These are phyloP conservation scores for Sporisorium scitamineum DNA, from an alignment of 1,284 basidiomycete species.

Conservation along the genomic window DNA sequence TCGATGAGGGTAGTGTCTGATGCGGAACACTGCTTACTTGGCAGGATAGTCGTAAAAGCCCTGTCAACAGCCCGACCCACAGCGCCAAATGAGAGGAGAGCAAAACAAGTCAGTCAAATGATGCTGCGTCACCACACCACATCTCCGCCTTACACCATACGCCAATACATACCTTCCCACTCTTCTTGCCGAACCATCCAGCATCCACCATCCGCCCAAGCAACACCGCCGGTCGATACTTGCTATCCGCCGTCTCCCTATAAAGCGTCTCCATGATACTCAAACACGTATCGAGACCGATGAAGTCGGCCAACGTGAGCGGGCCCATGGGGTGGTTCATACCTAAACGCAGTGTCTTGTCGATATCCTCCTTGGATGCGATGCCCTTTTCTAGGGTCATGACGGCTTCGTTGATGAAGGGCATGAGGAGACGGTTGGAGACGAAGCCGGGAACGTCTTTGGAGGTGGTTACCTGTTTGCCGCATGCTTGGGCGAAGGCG, in stretches of 20 bases:
- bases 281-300: constrained; percentile 84
- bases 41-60: constrained; percentile 65
- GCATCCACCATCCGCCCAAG: constrained; percentile 96
- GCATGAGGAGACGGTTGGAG: constrained; percentile 77
- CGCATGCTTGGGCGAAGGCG: constrained; percentile 86
- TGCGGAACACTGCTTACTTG: constrained; percentile 16
- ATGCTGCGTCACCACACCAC: neutral
- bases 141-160: neutral
- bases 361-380: constrained; percentile 92
- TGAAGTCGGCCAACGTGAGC: constrained; percentile 74
- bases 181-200: constrained; percentile 92
- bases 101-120: constrained; percentile 2
- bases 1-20: neutral
- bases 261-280: constrained; percentile 64
- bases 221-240: constrained; percentile 91
- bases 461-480: constrained; percentile 74
- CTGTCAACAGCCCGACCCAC: constrained; percentile 24
- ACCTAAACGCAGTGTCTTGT: constrained; percentile 89
- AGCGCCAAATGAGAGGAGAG: neutral
- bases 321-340: constrained; percentile 96
- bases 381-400: constrained; percentile 92
- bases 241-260: constrained; percentile 88
- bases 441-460: constrained; percentile 86
- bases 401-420: constrained; percentile 91
- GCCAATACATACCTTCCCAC: constrained; percentile 52